phyloP scores from a whole-genome alignment of 164 flowering plant genomes.

The Kingdonia uniflora region DNA sequence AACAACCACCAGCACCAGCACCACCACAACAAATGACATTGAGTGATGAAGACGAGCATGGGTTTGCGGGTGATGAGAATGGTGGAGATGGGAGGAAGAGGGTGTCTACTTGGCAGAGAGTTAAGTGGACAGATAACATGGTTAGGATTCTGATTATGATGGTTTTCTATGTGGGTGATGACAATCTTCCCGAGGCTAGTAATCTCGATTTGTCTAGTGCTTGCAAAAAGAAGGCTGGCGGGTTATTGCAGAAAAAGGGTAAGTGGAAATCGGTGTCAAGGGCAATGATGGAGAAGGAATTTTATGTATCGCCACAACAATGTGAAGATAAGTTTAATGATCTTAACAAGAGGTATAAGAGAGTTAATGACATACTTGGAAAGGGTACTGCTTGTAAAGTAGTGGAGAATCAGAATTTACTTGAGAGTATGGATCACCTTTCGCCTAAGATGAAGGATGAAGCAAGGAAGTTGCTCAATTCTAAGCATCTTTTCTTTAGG shows the following conservation, averaged over 20 bases:
- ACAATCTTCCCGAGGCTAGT: conserved; percentile 13
- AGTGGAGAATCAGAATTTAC: conserved; percentile 82
- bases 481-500: conserved; percentile 85
- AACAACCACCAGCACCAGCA: neutral
- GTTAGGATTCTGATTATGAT: conserved; percentile 49
- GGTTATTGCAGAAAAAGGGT: conserved; percentile 73
- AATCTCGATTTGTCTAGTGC: conserved; percentile 3
- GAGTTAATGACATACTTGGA: conserved; percentile 87
- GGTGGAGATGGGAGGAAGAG: conserved; percentile 30
- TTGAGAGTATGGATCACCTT: conserved; percentile 67
- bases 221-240: conserved; percentile 31
- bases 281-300: conserved; percentile 89
- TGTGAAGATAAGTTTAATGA: conserved; percentile 98
- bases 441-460: conserved; percentile 79
- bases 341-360: conserved; percentile 89
- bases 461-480: conserved; percentile 70
- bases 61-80: conserved; percentile 42
- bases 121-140: conserved; percentile 86
- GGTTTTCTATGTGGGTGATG: conserved; percentile 44
- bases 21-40: conserved; percentile 4
- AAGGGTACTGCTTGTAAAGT: conserved; percentile 81
- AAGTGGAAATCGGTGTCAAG: conserved; percentile 82
- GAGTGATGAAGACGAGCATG: conserved; percentile 20
- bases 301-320: conserved; percentile 89
- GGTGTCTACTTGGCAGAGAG: conserved; percentile 69